Evolutionary conservation across 306 rosid species (phyloP).

Genomic region (Glycyrrhiza uralensis): DNA sequence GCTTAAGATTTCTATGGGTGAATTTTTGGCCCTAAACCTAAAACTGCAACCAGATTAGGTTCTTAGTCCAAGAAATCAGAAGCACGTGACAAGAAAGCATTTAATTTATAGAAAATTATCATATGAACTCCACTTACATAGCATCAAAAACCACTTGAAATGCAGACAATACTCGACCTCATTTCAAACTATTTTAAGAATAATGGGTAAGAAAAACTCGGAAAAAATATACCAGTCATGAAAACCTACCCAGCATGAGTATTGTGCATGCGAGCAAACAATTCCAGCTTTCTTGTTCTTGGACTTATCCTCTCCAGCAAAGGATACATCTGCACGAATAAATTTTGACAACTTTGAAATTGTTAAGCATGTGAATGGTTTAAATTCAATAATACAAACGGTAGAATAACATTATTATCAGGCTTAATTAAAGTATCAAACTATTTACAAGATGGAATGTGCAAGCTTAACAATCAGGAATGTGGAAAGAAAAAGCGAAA

Average conservation of each 20-base stretch:
- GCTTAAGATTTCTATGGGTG: neutral
- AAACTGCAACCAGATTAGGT: conserved; percentile 6
- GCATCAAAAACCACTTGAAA: neutral
- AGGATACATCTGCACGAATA: conserved; percentile 78
- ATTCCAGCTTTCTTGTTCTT: conserved; percentile 91
- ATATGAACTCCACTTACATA: neutral
- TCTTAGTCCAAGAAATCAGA: conserved; percentile 2
- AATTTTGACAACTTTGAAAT: neutral
- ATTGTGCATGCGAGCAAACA: conserved; percentile 99
- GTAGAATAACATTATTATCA: neutral
- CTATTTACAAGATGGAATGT: neutral
- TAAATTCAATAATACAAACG: conserved; percentile 6
- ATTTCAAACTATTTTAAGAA: conserved; percentile 2
- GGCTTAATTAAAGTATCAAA: neutral
- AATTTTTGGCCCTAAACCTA: neutral
- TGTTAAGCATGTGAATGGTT: neutral
- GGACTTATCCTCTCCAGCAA: conserved; percentile 98
- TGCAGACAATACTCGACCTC: neutral
- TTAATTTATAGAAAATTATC: conserved; percentile 3
- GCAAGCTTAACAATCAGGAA: neutral
- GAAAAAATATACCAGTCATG: neutral
- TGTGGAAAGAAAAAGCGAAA: neutral
- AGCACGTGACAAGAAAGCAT: neutral
- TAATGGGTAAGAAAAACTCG: neutral
- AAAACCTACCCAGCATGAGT: conserved; percentile 92